phyloP scores from a whole-genome alignment of 78 protist species.

The Dictyostelium citrinum region DNA sequence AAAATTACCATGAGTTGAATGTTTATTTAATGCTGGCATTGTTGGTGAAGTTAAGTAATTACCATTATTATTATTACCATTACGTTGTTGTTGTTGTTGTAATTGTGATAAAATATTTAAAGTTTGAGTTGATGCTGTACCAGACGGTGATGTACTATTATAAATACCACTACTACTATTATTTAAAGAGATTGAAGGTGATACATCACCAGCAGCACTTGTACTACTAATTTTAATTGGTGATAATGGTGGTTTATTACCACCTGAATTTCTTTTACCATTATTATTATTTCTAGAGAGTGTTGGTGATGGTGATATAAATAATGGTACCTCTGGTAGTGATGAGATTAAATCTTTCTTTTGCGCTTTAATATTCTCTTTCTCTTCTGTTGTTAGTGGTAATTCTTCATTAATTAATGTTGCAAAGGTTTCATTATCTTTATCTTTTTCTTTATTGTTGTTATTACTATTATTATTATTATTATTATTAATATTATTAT shows the following conservation, averaged over 20 bases:
- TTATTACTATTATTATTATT: neutral
- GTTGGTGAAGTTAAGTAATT: neutral
- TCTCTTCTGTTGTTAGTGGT: neutral
- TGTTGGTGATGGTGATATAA: constrained; percentile 37
- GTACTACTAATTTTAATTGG: too few relatives aligned
- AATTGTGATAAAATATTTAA: neutral
- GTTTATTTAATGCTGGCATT: constrained; percentile 3
- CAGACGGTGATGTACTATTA: neutral
- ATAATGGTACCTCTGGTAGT: constrained; percentile 3
- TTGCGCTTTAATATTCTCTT: neutral
- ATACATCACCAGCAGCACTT: neutral
- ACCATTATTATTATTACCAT: neutral
- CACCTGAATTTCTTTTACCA: neutral
- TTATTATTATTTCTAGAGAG: neutral
- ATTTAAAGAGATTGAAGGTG: neutral
- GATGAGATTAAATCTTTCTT: neutral
- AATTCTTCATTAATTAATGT: neutral
- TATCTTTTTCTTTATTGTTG: neutral
- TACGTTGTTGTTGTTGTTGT: neutral
- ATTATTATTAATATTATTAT: too few relatives aligned
- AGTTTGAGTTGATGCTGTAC: neutral
- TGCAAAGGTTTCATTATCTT: neutral
- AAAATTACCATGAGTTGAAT: neutral
- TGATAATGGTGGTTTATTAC: neutral
- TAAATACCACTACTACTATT: neutral